phyloP scores from a whole-genome alignment of 2,329 filamentous ascomycete species.

The Colletotrichum viniferum region DNA sequence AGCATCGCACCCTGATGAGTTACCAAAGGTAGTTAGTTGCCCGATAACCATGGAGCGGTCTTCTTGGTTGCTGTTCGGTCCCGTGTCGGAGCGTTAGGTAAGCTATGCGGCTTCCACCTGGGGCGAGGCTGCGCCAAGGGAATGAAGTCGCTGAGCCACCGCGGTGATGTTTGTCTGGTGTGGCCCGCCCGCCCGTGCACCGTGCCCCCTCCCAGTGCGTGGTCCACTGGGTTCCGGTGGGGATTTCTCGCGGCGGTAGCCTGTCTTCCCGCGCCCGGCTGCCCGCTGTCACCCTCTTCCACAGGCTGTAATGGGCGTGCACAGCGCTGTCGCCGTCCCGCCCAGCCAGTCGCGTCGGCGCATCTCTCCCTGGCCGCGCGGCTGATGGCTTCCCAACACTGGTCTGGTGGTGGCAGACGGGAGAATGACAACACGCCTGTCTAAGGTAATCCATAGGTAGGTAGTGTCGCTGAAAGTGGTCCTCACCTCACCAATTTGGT shows the following conservation, averaged over 20 bases:
- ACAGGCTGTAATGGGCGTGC: neutral
- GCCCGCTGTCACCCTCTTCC: neutral
- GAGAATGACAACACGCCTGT: neutral
- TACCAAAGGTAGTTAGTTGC: neutral
- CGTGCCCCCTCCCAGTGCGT: neutral
- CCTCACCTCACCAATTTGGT: neutral
- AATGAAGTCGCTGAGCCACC: neutral
- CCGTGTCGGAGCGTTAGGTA: neutral
- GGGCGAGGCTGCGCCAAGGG: neutral
- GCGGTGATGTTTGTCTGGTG: neutral
- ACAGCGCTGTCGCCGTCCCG: conserved; percentile 5
- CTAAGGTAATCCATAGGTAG: neutral
- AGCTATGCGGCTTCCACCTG: neutral
- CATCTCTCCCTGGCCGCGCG: conserved; percentile 19
- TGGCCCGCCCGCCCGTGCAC: conserved; percentile 17
- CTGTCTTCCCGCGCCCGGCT: neutral
- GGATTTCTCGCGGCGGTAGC: neutral
- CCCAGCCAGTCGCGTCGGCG: conserved; percentile 9
- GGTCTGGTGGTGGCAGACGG: neutral
- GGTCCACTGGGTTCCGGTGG: neutral
- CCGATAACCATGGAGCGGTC: neutral
- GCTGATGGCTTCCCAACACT: conserved; percentile 13
- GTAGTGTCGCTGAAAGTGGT: conserved; percentile 1
- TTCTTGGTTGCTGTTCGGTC: neutral
- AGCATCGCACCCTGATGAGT: neutral